Evolutionary conservation across 495 filamentous ascomycete genomes (phyloP).

Genomic region (Penicillium coffeae): DNA sequence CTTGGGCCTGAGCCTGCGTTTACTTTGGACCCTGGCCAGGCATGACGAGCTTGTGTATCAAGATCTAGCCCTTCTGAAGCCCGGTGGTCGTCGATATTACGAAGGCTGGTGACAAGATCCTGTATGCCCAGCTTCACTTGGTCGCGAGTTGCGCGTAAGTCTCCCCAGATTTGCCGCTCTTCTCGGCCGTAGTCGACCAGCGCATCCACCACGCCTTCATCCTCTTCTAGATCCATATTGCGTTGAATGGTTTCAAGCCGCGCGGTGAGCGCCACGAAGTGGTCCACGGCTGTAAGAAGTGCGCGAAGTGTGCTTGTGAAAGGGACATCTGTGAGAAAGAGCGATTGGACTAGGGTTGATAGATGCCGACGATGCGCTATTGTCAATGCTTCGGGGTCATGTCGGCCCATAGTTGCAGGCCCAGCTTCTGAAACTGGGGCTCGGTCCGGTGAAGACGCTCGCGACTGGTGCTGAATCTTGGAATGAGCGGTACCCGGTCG

Average conservation of each 20-base stretch:
- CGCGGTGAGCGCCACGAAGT: slow-evolving; percentile 68
- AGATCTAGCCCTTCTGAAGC: slow-evolving; percentile 36
- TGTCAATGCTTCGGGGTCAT: slow-evolving; percentile 81
- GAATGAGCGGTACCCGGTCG: slow-evolving; percentile 37
- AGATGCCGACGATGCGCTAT: slow-evolving; percentile 76
- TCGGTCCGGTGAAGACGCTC: slow-evolving; percentile 1
- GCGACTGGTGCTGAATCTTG: slow-evolving; percentile 12
- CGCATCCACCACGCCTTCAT: slow-evolving; percentile 73
- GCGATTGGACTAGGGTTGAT: slow-evolving; percentile 55
- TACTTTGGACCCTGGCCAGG: slow-evolving; percentile 3
- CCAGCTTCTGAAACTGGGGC: slow-evolving; percentile 9
- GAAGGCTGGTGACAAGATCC: slow-evolving; percentile 54
- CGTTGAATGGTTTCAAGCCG: slow-evolving; percentile 69
- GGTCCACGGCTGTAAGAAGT: slow-evolving; percentile 69
- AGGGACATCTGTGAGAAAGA: slow-evolving; percentile 64
- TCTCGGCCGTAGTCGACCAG: slow-evolving; percentile 66
- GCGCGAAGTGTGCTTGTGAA: slow-evolving; percentile 70
- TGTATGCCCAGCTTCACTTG: slow-evolving; percentile 53
- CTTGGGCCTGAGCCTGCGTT: slow-evolving; percentile 12
- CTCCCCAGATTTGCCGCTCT: slow-evolving; percentile 57
- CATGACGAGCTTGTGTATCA: slow-evolving; percentile 13
- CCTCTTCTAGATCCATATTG: slow-evolving; percentile 69
- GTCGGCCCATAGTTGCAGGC: slow-evolving; percentile 37
- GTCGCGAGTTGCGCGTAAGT: slow-evolving; percentile 43
- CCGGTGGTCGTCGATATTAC: slow-evolving; percentile 54